Evolutionary conservation across 257 asterid species (phyloP), one percentile per base, ranked within the genome.

Genomic region (Fraxinus cuspidata): DNA sequence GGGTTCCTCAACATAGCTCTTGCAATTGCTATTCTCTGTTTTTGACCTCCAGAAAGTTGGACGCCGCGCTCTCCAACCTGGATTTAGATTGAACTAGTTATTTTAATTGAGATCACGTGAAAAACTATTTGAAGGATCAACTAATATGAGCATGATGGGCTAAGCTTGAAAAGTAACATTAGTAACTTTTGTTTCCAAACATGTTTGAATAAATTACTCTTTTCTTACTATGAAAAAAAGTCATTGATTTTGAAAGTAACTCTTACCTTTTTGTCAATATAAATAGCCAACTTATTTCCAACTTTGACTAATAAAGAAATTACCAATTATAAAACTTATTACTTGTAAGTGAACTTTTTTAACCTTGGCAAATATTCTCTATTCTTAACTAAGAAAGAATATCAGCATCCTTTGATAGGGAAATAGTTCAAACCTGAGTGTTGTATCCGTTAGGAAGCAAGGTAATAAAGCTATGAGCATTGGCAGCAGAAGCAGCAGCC

Each of bases 31-130:
- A 92, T 84, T 83, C 97, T 92, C 89, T 94, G 98, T 86, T 92
- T 94, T 81, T 94, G 98, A 40, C 98, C 98, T 37, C 98, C 98
- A 6, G 98, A 94, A 28, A 94, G 94, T 73, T 94, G 98, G 77
- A 89, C 88, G 0, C 98, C 98, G n/a, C 97, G 99, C 86, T 96
- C 99, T 74, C 99, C 99, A 19, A 88, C 99, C 99, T 96, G 84
- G 34, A 75, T 72, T 76, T 71, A 29, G 47, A 56, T 63, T 15
- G 19, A 73, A 70, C 7, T 2, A 38, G 49, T 35, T 38, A 37
- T 16, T 65, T 75, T 74, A 67, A 13, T 51, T 12, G 34, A 66
- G 68, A 9, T 58, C 19, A n/a, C 2, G 7, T 3, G 1, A 19
- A 53, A 53, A 18, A 19, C 27, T 7, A 53, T 53, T 53, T 53